Conservation (phyloP, 805 yeast genomes). For the Nakazawaea ambrosiae region DNA sequence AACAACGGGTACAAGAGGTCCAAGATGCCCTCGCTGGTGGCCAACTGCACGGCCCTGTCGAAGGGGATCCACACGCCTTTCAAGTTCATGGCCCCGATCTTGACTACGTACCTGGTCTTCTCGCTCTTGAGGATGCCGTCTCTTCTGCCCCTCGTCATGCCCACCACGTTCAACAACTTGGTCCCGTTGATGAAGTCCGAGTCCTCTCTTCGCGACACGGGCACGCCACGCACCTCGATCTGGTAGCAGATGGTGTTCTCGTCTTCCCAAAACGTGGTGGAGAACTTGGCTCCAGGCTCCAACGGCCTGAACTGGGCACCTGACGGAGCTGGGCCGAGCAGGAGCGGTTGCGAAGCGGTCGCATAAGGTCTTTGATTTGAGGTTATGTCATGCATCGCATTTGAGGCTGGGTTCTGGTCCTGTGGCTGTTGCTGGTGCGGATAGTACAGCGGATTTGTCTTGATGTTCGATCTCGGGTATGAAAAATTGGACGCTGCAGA, state of each 20-base stretch:
- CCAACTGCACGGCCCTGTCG: constrained; percentile 75
- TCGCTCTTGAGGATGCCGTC: constrained; percentile 80
- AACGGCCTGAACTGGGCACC: neutral
- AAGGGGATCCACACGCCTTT: constrained; percentile 91
- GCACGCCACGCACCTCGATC: constrained; percentile 74
- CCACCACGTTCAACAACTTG: constrained; percentile 73
- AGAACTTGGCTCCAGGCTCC: constrained; percentile 1
- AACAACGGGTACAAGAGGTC: constrained; percentile 62
- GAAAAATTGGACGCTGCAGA: no score
- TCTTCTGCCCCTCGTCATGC: constrained; percentile 81
- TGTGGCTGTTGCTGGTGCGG: neutral
- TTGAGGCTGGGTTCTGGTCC: neutral
- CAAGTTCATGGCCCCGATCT: constrained; percentile 81
- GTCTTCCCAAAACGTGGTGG: constrained; percentile 59
- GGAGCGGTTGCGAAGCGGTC: neutral
- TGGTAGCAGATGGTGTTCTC: constrained; percentile 81
- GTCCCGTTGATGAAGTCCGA: constrained; percentile 85
- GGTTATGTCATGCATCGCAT: neutral
- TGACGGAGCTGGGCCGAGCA: neutral
- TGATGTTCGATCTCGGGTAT: no score
- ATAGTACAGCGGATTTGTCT: neutral
- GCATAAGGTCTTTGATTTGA: neutral
- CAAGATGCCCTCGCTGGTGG: constrained; percentile 69
- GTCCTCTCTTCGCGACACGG: constrained; percentile 80
- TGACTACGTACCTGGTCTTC: constrained; percentile 71